Evolutionary conservation across 306 rosid genomes (phyloP).

Genomic region (Oemleria cerasiformis): DNA sequence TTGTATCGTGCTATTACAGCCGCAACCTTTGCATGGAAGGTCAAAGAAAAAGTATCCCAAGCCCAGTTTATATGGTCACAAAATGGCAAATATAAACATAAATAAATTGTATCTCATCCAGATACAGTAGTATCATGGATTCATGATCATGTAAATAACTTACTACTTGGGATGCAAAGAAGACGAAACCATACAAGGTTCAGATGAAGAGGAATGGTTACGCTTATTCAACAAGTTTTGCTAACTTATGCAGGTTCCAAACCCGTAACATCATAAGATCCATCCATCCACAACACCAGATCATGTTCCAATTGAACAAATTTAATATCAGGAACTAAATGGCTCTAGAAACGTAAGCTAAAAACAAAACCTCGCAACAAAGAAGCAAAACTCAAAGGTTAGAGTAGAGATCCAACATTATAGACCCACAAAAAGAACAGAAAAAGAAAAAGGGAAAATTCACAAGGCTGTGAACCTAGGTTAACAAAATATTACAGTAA

Average conservation of each 20-base stretch:
- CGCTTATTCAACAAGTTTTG: neutral
- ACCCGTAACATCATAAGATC: neutral
- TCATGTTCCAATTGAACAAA: neutral
- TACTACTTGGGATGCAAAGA: neutral
- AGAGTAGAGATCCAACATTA: constrained; percentile 24
- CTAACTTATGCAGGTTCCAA: neutral
- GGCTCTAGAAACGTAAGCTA: neutral
- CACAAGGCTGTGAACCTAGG: constrained; percentile 56
- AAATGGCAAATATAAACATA: neutral
- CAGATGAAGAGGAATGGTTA: neutral
- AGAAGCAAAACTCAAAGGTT: constrained; percentile 25
- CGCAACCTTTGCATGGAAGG: neutral
- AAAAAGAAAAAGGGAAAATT: constrained; percentile 38
- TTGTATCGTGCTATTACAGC: neutral
- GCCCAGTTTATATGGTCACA: neutral
- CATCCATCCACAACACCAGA: neutral
- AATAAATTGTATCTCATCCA: neutral
- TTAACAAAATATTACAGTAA: constrained; percentile 66
- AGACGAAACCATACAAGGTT: neutral
- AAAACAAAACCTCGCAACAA: constrained; percentile 5
- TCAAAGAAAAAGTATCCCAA: neutral
- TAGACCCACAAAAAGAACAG: constrained; percentile 23
- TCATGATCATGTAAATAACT: too few relatives aligned
- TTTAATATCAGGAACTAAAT: neutral
- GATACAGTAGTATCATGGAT: neutral